Evolutionary conservation across 2,329 filamentous ascomycete genomes (phyloP).

Genomic region (Chaetomiaceae sp.): DNA sequence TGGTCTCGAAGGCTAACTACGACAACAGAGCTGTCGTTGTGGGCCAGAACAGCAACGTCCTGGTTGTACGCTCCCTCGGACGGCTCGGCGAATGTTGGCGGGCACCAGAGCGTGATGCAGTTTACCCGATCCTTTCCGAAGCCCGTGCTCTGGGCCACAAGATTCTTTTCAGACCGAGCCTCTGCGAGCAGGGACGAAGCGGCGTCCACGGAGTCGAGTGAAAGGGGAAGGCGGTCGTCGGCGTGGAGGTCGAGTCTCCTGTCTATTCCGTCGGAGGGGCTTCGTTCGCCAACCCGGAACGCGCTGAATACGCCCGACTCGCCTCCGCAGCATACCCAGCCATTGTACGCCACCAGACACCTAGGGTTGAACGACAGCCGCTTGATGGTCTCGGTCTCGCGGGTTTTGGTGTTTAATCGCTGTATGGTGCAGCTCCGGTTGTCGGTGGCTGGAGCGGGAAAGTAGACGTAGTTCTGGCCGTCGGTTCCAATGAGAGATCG

Average conservation of each 20-base stretch:
- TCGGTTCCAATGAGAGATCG: slow-evolving; percentile 84
- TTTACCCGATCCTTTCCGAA: slow-evolving; percentile 60
- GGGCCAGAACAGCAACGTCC: slow-evolving; percentile 69
- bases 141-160: slow-evolving; percentile 49
- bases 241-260: slow-evolving; percentile 29
- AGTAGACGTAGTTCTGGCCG: slow-evolving; percentile 74
- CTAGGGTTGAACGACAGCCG: slow-evolving; percentile 69
- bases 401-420: slow-evolving; percentile 63
- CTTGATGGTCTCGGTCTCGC: slow-evolving; percentile 69
- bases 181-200: slow-evolving; percentile 36
- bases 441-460: slow-evolving; percentile 65
- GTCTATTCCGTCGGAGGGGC: slow-evolving; percentile 10
- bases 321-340: slow-evolving; percentile 88
- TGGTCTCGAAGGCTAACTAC: slow-evolving; percentile 69
- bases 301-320: slow-evolving; percentile 83
- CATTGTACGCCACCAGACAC: slow-evolving; percentile 80
- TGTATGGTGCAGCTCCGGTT: slow-evolving; percentile 62
- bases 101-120: slow-evolving; percentile 62
- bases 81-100: slow-evolving; percentile 35
- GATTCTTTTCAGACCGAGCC: slow-evolving; percentile 40
- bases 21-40: slow-evolving; percentile 87
- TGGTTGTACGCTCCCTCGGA: slow-evolving; percentile 41
- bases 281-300: slow-evolving; percentile 55
- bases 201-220: slow-evolving; percentile 26
- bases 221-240: slow-evolving; percentile 29